These are phyloP conservation scores for Hyaloscypha hepaticicola DNA, from an alignment of 495 filamentous ascomycete genomes.

Conservation along the genomic window DNA sequence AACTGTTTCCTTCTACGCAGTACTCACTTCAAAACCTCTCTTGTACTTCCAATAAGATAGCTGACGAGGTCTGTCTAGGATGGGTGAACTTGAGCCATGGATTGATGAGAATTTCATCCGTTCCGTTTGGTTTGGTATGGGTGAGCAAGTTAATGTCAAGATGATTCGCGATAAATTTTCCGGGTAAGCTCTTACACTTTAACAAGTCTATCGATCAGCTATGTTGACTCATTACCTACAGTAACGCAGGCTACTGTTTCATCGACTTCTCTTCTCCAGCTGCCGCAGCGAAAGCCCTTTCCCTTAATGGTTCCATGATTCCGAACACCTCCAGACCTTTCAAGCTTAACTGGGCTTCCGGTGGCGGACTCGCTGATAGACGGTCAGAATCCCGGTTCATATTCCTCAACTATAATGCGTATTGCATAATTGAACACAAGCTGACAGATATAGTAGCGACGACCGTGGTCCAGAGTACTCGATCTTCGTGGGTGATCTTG, in stretches of 20 bases:
- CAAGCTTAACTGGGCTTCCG: constrained; percentile 99
- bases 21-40: not conserved
- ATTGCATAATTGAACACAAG: not conserved
- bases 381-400: constrained; percentile 56
- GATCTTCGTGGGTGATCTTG: constrained; percentile 97
- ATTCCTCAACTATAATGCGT: constrained; percentile 15
- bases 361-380: constrained; percentile 90
- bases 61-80: constrained; percentile 56
- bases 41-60: not conserved
- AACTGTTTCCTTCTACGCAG: not conserved
- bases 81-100: constrained; percentile 99
- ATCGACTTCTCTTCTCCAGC: constrained; percentile 86
- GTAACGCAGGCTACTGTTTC: constrained; percentile 98
- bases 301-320: constrained; percentile 84
- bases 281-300: constrained; percentile 86
- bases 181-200: constrained; percentile 64
- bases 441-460: constrained; percentile 56
- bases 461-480: constrained; percentile 94
- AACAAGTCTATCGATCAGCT: constrained; percentile 17
- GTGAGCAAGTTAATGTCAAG: constrained; percentile 95
- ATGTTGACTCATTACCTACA: constrained; percentile 41
- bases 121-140: constrained; percentile 82
- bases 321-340: constrained; percentile 94
- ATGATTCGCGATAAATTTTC: constrained; percentile 99
- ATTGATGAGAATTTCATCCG: constrained; percentile 99